A percentile compares a stretch with the other conserved stretches of the same genome.
These are phyloP conservation scores for Afroboletus lepidellus DNA, from an alignment of 1,284 basidiomycete species.

Conservation along the genomic window DNA sequence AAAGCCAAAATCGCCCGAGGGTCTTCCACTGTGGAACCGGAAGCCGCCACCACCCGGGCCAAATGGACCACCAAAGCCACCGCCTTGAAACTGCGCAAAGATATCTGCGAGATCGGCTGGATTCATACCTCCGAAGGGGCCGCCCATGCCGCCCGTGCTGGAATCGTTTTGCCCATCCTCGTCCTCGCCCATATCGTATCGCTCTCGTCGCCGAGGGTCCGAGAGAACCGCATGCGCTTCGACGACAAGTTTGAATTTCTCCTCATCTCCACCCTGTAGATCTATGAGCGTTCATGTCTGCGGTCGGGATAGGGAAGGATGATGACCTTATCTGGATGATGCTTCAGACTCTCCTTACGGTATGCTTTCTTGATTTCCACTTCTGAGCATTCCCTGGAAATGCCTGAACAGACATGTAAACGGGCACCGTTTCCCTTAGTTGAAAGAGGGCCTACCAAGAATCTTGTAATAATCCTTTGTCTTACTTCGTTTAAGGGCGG, in stretches of 20 bases:
- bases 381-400: conserved; percentile 60
- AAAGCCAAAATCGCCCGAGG: conserved; percentile 22
- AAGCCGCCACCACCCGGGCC: conserved; percentile 19
- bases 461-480: conserved; percentile 86
- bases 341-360: conserved; percentile 71
- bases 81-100: conserved; percentile 60
- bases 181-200: conserved; percentile 77
- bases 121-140: conserved; percentile 34
- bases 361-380: conserved; percentile 81
- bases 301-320: background rate
- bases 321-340: conserved; percentile 80
- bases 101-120: conserved; percentile 57
- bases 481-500: conserved; percentile 77
- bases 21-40: conserved; percentile 23
- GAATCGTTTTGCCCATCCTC: conserved; percentile 59
- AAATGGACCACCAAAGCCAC: conserved; percentile 16
- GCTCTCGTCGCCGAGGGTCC: conserved; percentile 62
- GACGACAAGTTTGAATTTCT: conserved; percentile 81
- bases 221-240: conserved; percentile 78
- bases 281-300: conserved; percentile 4
- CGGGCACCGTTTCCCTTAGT: background rate
- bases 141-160: conserved; percentile 40
- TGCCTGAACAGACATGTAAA: conserved; percentile 43
- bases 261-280: conserved; percentile 69
- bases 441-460: conserved; percentile 38